Evolutionary conservation across 495 filamentous ascomycete species (phyloP), one percentile per base, ranked within the genome.

Genomic region (Hypoxylon subgilvum): DNA sequence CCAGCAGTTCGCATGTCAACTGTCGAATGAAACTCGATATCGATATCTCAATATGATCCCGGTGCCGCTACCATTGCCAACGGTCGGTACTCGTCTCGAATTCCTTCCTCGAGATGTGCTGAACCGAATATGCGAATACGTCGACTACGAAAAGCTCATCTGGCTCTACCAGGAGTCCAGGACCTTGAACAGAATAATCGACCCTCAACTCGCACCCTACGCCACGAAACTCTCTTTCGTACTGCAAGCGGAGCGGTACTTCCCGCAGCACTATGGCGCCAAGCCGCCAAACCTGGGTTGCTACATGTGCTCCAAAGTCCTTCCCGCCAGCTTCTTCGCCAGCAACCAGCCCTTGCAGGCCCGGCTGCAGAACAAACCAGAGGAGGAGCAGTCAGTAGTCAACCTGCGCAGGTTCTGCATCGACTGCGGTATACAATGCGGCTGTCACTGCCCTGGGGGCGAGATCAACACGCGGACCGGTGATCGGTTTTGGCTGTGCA

Each of bases 321-420:
- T 65, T 0, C 46, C 66, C 1, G 54, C 59, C 9, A 35, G 28
- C 6, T n/a, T 57, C 3, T 69, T 69, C 35, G 67, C 54, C 17
- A 39, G 18, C 25, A 22, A 64, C 38, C 67, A 69, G 56, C 40
- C 59, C 4, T 44, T 52, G 16, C 57, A 61, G 21, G 57, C 63
- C 0, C 21, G 41, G 17, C 34, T 59, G 14, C 50, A 47, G 12
- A 6, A 23, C n/a, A 16, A 47, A 8, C 42, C 55, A 0, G 4
- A 4, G 1, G 56, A 43, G 7, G 39, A 47, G 23, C 44, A 53
- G 32, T n/a, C 17, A 5, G 21, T 61, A 13, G 49, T 69, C 1
- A 47, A 57, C 19, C 42, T 69, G 21, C 59, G 67, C 5, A 41
- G 67, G 13, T 69, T 67, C 46, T 69, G 67, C 52, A 64, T 69